A percentile compares a stretch with the other conserved stretches of the same genome.
phyloP scores from a whole-genome alignment of 2,329 filamentous ascomycete genomes.

The Waltergamsia citrina region DNA sequence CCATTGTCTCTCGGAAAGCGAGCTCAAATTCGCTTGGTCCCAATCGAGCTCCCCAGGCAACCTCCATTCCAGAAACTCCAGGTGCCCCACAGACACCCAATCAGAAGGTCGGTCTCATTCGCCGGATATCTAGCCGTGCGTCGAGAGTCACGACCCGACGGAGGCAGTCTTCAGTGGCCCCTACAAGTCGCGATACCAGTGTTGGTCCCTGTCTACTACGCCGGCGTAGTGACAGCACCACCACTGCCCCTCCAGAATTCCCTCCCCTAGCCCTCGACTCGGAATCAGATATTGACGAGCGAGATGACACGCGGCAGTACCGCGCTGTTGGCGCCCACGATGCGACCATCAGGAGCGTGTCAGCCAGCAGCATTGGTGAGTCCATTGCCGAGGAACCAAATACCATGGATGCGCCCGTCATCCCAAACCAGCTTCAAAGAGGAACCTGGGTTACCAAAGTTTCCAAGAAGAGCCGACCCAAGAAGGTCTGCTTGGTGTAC shows the following conservation, averaged over 20 bases:
- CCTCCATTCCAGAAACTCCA: conserved; percentile 38
- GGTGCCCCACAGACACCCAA: conserved; percentile 9
- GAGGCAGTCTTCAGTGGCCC: conserved; percentile 67
- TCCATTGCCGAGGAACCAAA: conserved; percentile 34
- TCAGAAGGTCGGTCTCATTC: conserved; percentile 55
- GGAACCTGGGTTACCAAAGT: conserved; percentile 76
- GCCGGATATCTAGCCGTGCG: conserved; percentile 75
- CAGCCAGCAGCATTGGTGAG: conserved; percentile 34
- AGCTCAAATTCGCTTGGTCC: conserved; percentile 57
- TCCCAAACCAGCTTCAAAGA: conserved; percentile 66
- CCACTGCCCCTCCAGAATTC: conserved; percentile 47
- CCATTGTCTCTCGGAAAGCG: conserved; percentile 51
- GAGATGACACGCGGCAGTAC: conserved; percentile 29
- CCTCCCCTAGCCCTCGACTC: conserved; percentile 34
- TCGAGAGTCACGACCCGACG: conserved; percentile 56
- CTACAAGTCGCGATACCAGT: conserved; percentile 75
- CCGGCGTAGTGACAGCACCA: conserved; percentile 82
- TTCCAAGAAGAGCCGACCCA: conserved; percentile 69
- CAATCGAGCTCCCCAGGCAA: conserved; percentile 38
- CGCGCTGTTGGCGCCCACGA: conserved; percentile 30
- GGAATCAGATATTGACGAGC: conserved; percentile 47
- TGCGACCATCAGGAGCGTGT: conserved; percentile 33
- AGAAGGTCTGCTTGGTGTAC: conserved; percentile 62
- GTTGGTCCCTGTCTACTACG: conserved; percentile 83
- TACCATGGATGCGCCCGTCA: conserved; percentile 55